Conservation (phyloP, 2,329 filamentous ascomycete genomes). For the Lachnellula willkommii region DNA sequence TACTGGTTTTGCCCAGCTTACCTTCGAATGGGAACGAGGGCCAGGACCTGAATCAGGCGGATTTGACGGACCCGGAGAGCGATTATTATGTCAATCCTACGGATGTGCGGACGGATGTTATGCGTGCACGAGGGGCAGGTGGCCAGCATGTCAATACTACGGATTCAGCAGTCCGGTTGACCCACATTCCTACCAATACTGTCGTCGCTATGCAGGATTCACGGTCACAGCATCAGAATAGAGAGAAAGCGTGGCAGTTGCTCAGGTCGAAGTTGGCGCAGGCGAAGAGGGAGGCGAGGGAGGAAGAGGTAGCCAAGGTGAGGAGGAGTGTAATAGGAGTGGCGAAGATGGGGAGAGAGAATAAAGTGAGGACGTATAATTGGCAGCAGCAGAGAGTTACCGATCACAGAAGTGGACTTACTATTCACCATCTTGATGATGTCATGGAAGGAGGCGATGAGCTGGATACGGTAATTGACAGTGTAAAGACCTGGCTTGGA, state of each 20-base stretch:
- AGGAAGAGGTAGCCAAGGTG: slow-evolving; percentile 70
- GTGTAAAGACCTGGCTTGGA: slow-evolving; percentile 60
- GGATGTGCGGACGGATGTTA: slow-evolving; percentile 80
- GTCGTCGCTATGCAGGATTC: slow-evolving; percentile 90
- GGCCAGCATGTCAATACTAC: slow-evolving; percentile 99
- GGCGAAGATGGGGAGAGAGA: slow-evolving; percentile 78
- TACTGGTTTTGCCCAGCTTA: slow-evolving; percentile 86
- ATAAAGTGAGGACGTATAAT: slow-evolving; percentile 83
- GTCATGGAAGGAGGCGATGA: slow-evolving; percentile 60
- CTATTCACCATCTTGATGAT: slow-evolving; percentile 59
- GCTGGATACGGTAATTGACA: slow-evolving; percentile 62
- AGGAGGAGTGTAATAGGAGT: slow-evolving; percentile 73
- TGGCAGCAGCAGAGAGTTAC: slow-evolving; percentile 66
- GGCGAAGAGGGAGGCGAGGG: slow-evolving; percentile 70
- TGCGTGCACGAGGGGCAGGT: slow-evolving; percentile 86
- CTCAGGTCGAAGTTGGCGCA: slow-evolving; percentile 79
- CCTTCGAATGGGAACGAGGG: slow-evolving; percentile 48
- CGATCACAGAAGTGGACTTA: slow-evolving; percentile 64
- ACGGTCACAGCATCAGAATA: slow-evolving; percentile 83
- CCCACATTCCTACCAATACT: slow-evolving; percentile 80
- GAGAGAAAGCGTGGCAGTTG: slow-evolving; percentile 80
- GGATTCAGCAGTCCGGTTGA: slow-evolving; percentile 89
- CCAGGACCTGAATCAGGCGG: slow-evolving; percentile 46
- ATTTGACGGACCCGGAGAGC: slow-evolving; percentile 78
- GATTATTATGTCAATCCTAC: slow-evolving; percentile 84